Evolutionary conservation across 2,329 filamentous ascomycete genomes (phyloP).

Genomic region (Aciculosporium take): DNA sequence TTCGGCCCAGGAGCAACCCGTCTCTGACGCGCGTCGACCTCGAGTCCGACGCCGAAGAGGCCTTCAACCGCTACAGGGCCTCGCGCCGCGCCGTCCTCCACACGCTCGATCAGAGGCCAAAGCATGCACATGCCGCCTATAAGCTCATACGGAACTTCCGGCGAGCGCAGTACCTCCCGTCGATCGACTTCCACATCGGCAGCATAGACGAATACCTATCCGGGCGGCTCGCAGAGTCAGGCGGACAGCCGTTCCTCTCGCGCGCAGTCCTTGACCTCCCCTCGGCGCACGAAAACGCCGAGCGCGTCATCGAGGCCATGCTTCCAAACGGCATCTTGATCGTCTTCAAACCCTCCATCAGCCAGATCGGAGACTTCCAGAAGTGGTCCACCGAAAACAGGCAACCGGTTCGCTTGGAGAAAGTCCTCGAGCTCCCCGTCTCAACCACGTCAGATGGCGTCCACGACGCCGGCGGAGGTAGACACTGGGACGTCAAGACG

Average conservation of each 20-base stretch:
- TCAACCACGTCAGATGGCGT: conserved; percentile 25
- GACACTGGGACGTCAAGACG: conserved; percentile 49
- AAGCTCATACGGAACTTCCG: conserved; percentile 53
- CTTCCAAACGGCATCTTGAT: conserved; percentile 50
- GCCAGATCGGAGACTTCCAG: conserved; percentile 54
- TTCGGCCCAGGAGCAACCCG: conserved; percentile 8
- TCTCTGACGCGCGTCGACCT: conserved; percentile 14
- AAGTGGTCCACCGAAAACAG: conserved; percentile 32
- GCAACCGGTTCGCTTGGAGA: conserved; percentile 42
- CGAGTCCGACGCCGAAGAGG: conserved; percentile 14
- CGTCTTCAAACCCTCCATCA: conserved; percentile 64
- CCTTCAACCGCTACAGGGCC: conserved; percentile 30
- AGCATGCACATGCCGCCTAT: conserved; percentile 50
- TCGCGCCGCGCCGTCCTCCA: conserved; percentile 56
- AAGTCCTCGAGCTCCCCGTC: conserved; percentile 42
- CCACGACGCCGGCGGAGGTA: conserved; percentile 34
- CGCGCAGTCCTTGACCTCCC: conserved; percentile 65
- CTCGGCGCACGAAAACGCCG: conserved; percentile 34
- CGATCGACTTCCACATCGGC: conserved; percentile 62
- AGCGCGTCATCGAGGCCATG: conserved; percentile 40
- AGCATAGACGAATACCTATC: conserved; percentile 50
- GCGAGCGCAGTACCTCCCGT: conserved; percentile 51
- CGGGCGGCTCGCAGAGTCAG: conserved; percentile 29
- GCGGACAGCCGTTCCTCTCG: conserved; percentile 46
- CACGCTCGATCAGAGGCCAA: conserved; percentile 51